Evolutionary conservation across 306 rosid genomes (phyloP).

Genomic region (Cicer arietinum): DNA sequence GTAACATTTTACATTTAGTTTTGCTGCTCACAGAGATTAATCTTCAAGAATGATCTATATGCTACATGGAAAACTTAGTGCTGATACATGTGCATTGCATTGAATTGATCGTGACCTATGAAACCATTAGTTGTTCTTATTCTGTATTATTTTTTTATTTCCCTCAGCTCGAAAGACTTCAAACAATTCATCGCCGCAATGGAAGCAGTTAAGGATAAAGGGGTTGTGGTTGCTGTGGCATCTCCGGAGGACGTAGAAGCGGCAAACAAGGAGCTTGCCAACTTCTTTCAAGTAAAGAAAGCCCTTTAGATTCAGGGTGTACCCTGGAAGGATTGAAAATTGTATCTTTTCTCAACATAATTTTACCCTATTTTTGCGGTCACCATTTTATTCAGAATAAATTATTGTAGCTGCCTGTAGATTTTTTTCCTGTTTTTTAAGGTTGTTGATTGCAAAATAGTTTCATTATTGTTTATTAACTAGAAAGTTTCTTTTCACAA

Average conservation of each 20-base stretch:
- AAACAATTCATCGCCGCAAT: slow-evolving; percentile 70
- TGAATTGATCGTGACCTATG: not conserved
- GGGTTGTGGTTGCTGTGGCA: slow-evolving; percentile 94
- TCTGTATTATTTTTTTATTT: slow-evolving; percentile 13
- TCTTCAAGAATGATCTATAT: not conserved
- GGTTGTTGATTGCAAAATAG: not conserved
- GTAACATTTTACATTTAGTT: slow-evolving; percentile 5
- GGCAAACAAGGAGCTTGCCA: slow-evolving; percentile 64
- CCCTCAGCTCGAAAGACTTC: slow-evolving; percentile 85
- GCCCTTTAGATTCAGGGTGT: slow-evolving; percentile 60
- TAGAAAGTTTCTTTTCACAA: not conserved
- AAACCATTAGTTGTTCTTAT: slow-evolving; percentile 16
- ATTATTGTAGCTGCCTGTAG: not conserved
- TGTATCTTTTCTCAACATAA: slow-evolving; percentile 14
- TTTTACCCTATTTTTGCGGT: slow-evolving; percentile 9
- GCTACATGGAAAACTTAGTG: slow-evolving; percentile 16
- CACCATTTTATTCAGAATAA: not conserved
- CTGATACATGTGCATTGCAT: slow-evolving; percentile 17
- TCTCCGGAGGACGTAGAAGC: slow-evolving; percentile 84
- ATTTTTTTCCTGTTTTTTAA: not conserved
- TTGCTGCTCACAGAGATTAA: slow-evolving; percentile 16
- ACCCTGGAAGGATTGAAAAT: not conserved
- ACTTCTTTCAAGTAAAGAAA: slow-evolving; percentile 84
- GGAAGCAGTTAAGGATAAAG: slow-evolving; percentile 82
- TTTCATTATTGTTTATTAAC: not conserved